Conservation (phyloP, 768 basidiomycete species). For the Tricholomella constricta region DNA sequence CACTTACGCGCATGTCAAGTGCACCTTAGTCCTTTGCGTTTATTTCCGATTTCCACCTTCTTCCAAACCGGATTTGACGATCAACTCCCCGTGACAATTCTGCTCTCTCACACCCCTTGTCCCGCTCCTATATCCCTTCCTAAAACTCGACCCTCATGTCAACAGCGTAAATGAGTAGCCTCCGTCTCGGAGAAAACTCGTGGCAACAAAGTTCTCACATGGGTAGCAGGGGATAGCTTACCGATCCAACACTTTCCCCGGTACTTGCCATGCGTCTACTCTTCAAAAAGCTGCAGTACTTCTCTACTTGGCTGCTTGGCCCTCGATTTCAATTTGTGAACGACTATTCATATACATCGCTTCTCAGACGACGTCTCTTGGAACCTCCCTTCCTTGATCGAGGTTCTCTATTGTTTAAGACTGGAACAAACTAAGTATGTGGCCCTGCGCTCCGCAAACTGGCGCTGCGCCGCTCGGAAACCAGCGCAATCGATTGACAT, state of each 20-base stretch:
- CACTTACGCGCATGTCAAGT: too few relatives aligned
- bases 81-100: not conserved
- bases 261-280: too few relatives aligned
- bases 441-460: not conserved
- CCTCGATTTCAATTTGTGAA: too few relatives aligned
- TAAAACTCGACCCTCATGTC: not conserved
- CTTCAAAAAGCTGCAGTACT: too few relatives aligned
- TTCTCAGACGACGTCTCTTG: too few relatives aligned
- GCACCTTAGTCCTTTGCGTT: too few relatives aligned
- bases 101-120: not conserved
- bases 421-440: not conserved
- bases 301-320: too few relatives aligned
- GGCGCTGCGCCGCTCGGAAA: not conserved
- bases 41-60: not conserved
- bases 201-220: not conserved
- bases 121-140: not conserved
- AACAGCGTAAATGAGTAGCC: not conserved
- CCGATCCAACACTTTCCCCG: too few relatives aligned
- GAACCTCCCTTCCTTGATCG: not conserved
- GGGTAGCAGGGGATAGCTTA: not conserved
- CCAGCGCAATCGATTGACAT: slow-evolving; percentile 4
- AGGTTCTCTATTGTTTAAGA: not conserved
- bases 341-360: too few relatives aligned
- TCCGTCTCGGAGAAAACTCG: slow-evolving; percentile 5
- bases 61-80: not conserved